Base-by-base conservation (phyloP, 768 basidiomycete genomes). In the Suillus occidentalis region DNA sequence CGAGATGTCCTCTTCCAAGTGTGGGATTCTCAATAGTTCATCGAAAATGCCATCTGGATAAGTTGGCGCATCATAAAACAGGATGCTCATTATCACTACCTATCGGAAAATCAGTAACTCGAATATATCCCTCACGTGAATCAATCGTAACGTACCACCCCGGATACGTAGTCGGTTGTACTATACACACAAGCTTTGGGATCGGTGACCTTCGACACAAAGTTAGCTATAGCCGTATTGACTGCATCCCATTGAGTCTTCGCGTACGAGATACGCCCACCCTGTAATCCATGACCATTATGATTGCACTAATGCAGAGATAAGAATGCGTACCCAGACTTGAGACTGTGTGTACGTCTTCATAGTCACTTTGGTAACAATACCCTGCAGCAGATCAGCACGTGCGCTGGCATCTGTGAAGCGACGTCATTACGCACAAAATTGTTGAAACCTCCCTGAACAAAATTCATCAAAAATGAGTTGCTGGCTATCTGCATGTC, bases 401-500 rank as follows among this genome's bases (percentile, higher is more conserved):
- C 9, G 36, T 36, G 64, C 6, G 14, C 13, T 22, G n/a, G n/a
- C 5, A 63, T 8, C 0, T 3, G 2, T 8, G 6, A 42, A 25
- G 39, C 16, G 63, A 22, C 2, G 10, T 40, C 31, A 22, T 22
- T 4, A 60, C 73, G 10, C 52, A 82, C 82, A 64, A 87, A 89
- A 66, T 89, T 90, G 66, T 90, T 88, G 67, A 80, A 71, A 12
- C 87, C 88, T 39, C 88, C 89, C 85, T 88, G 61, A 42, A 59
- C 16, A 25, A 52, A 52, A 28, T 28, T 31, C 10, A 55, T 31
- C 42, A 40, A 13, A 22, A 18, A 60, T 52, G 6, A 60, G 60
- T 20, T 13, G 64, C 22, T 3, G 60, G 6, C n/a, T 47, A 56
- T 28, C 9, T 14, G 28, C 28, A n/a, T 37, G 14, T 34, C 31